phyloP scores from a whole-genome alignment of 2,329 filamentous ascomycete species.

The Beauveria brongniartii region DNA sequence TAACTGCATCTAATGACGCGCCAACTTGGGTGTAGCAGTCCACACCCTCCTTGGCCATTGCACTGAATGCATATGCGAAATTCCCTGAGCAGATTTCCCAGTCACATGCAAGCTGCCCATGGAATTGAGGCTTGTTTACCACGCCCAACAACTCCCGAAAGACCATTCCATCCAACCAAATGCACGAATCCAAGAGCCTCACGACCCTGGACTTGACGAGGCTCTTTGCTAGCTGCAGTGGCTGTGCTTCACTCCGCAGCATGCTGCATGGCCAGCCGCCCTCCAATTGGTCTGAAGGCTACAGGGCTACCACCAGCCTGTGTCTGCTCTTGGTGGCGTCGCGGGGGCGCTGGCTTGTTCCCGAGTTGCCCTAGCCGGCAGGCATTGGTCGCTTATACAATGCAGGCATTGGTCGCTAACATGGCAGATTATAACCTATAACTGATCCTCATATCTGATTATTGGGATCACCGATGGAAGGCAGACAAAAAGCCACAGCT shows the following conservation, averaged over 20 bases:
- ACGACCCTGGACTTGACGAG: neutral
- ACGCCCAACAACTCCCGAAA: neutral
- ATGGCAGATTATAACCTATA: too few species aligned
- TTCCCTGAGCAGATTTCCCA: neutral
- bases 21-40: neutral
- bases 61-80: neutral
- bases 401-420: neutral
- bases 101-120: neutral
- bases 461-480: too few species aligned
- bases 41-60: neutral
- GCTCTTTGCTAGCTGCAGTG: constrained; percentile 1
- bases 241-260: neutral
- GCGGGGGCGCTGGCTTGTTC: neutral
- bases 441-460: too few species aligned
- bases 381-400: neutral
- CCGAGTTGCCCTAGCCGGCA: neutral
- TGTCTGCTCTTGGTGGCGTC: neutral
- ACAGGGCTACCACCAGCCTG: neutral
- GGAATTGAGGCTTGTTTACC: neutral
- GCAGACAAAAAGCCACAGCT: too few species aligned
- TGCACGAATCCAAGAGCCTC: neutral
- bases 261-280: neutral
- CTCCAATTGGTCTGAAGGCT: neutral
- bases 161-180: neutral
- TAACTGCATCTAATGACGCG: neutral